phyloP scores from a whole-genome alignment of 768 basidiomycete species.

The Lentinula aciculospora region DNA sequence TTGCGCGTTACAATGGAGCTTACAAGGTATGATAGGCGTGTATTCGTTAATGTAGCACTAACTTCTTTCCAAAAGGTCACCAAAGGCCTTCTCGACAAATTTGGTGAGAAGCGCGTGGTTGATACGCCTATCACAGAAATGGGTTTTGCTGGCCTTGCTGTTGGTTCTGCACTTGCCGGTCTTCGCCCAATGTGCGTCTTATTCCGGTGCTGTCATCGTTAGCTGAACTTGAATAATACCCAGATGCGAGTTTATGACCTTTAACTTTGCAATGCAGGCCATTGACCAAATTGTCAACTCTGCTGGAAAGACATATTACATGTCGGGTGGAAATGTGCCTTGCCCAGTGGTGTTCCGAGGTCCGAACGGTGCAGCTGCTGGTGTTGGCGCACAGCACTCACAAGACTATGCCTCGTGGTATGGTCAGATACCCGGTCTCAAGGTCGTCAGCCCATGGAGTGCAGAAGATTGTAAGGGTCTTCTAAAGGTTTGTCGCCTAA shows the following conservation, averaged over 20 bases:
- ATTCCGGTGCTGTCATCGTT: background rate
- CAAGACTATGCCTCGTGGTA: slow-evolving; percentile 98
- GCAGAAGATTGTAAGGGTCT: slow-evolving; percentile 99
- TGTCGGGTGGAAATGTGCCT: slow-evolving; percentile 98
- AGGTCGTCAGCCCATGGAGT: slow-evolving; percentile 96
- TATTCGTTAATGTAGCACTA: slow-evolving; percentile 1
- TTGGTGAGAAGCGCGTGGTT: slow-evolving; percentile 96
- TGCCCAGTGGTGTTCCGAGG: slow-evolving; percentile 99
- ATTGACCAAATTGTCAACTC: slow-evolving; percentile 99
- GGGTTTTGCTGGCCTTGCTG: slow-evolving; percentile 96
- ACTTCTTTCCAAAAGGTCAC: slow-evolving; percentile 60
- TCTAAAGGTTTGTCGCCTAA: slow-evolving; percentile 62
- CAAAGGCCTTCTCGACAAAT: slow-evolving; percentile 98
- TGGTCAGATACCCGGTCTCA: slow-evolving; percentile 88
- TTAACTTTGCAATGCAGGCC: slow-evolving; percentile 99
- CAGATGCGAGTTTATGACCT: slow-evolving; percentile 99
- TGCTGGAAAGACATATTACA: slow-evolving; percentile 99
- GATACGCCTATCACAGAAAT: slow-evolving; percentile 98
- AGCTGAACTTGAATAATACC: background rate
- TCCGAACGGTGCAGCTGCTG: slow-evolving; percentile 96
- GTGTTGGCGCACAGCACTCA: slow-evolving; percentile 96
- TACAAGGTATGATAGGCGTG: slow-evolving; percentile 62
- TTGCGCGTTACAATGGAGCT: slow-evolving; percentile 96
- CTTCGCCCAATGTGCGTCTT: slow-evolving; percentile 82
- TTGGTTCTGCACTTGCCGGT: slow-evolving; percentile 91